Conservation (phyloP, 164 flowering plant genomes). For the Pachysandra terminalis region DNA sequence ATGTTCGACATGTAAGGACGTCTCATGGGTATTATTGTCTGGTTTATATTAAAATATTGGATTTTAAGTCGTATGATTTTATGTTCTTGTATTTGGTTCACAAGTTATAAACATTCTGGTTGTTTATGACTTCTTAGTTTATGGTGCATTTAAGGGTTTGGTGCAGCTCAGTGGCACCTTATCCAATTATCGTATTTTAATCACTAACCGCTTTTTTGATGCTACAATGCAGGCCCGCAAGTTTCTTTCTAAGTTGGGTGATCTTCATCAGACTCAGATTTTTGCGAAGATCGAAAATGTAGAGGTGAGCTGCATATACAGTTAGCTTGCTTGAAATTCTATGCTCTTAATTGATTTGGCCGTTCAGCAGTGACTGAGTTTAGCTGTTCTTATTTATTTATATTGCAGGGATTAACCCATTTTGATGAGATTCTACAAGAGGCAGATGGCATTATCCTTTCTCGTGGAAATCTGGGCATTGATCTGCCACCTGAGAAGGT, state of each 20-base stretch:
- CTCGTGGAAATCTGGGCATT: slow-evolving; percentile 78
- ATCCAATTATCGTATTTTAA: not conserved
- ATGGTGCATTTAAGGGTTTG: not conserved
- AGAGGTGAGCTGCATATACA: slow-evolving; percentile 22
- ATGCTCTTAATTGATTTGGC: not conserved
- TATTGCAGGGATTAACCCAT: slow-evolving; percentile 54
- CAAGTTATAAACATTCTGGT: too few relatives aligned
- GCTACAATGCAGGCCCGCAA: slow-evolving; percentile 69
- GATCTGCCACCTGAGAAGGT: slow-evolving; percentile 91
- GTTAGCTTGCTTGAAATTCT: not conserved
- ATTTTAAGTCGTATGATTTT: too few relatives aligned
- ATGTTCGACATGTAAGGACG: slow-evolving; percentile 74
- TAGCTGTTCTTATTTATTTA: not conserved
- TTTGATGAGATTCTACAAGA: slow-evolving; percentile 76
- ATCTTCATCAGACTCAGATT: slow-evolving; percentile 81
- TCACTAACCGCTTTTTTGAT: slow-evolving; percentile 5
- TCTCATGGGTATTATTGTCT: not conserved
- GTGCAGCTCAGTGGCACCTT: not conserved
- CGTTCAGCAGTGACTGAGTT: not conserved
- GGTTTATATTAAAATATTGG: not conserved
- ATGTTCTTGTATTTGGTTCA: too few relatives aligned
- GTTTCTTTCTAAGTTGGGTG: slow-evolving; percentile 73
- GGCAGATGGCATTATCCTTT: slow-evolving; percentile 71
- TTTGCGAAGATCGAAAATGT: slow-evolving; percentile 75
- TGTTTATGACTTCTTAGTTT: not conserved